Evolutionary conservation across 2,329 filamentous ascomycete genomes (phyloP).

Genomic region (Aspergillus vadensis): DNA sequence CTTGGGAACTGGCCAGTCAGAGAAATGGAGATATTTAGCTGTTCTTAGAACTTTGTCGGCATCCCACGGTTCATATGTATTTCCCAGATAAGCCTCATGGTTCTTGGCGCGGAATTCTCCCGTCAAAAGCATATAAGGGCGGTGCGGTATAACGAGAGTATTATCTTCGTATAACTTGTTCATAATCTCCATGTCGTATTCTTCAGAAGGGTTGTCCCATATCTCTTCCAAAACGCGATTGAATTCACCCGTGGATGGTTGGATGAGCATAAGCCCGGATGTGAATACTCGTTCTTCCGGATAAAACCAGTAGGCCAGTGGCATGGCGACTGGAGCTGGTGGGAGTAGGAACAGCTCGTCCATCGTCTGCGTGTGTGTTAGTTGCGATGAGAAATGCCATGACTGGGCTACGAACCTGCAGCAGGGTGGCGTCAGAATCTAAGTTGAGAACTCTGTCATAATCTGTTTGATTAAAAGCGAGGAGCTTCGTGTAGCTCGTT

Average conservation of each 20-base stretch:
- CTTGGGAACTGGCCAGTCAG: slow-evolving; percentile 60
- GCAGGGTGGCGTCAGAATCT: slow-evolving; percentile 64
- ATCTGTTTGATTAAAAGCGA: slow-evolving; percentile 65
- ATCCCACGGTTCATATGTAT: slow-evolving; percentile 56
- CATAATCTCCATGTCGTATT: slow-evolving; percentile 9
- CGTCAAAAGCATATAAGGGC: slow-evolving; percentile 4
- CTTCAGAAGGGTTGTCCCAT: background rate
- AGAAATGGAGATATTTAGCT: slow-evolving; percentile 66
- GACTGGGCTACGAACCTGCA: slow-evolving; percentile 31
- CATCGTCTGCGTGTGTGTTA: slow-evolving; percentile 1
- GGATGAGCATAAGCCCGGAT: slow-evolving; percentile 10
- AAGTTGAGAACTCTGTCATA: slow-evolving; percentile 58
- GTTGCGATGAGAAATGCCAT: background rate
- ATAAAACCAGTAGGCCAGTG: slow-evolving; percentile 8
- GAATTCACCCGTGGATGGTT: slow-evolving; percentile 1
- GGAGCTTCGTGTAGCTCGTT: slow-evolving; percentile 64
- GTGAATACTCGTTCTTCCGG: background rate
- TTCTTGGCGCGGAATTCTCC: slow-evolving; percentile 30
- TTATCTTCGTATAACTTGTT: slow-evolving; percentile 4
- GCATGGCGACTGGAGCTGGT: slow-evolving; percentile 5
- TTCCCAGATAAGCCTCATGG: slow-evolving; percentile 53
- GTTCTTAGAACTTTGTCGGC: slow-evolving; percentile 54
- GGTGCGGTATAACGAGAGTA: slow-evolving; percentile 9
- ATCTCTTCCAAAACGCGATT: background rate
- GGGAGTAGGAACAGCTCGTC: slow-evolving; percentile 8